Conservation (phyloP, 2,329 filamentous ascomycete genomes). For the Trichophyton verrucosum region DNA sequence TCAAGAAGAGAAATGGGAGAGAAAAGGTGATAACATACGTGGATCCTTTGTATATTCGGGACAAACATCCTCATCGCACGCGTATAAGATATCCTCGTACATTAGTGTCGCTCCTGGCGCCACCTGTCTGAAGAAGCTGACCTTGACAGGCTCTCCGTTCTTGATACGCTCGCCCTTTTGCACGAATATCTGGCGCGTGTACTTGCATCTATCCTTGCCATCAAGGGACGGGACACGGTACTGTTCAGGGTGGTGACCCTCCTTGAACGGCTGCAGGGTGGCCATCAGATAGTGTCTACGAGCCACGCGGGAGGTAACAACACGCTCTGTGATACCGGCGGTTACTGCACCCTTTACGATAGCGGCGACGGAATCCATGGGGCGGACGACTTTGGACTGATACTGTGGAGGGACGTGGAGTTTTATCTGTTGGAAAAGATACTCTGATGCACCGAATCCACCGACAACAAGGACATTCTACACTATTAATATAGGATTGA, state of each 20-base stretch:
- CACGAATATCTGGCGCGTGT: slow-evolving; percentile 94
- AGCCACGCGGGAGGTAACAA: slow-evolving; percentile 92
- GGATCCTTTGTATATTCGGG: slow-evolving; percentile 99
- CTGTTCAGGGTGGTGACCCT: slow-evolving; percentile 94
- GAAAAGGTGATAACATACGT: slow-evolving; percentile 51
- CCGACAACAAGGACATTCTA: slow-evolving; percentile 90
- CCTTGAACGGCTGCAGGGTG: slow-evolving; percentile 95
- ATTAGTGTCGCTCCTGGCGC: slow-evolving; percentile 93
- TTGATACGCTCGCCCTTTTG: slow-evolving; percentile 98
- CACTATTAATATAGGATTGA: background rate
- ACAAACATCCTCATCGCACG: slow-evolving; percentile 94
- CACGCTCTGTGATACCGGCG: slow-evolving; percentile 90
- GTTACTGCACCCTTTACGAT: slow-evolving; percentile 98
- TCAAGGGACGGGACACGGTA: slow-evolving; percentile 95
- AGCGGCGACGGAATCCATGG: slow-evolving; percentile 96
- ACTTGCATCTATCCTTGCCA: slow-evolving; percentile 96
- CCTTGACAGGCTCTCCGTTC: slow-evolving; percentile 97
- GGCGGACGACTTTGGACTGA: slow-evolving; percentile 93
- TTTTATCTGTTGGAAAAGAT: slow-evolving; percentile 98
- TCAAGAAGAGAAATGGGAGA: background rate
- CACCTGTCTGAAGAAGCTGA: slow-evolving; percentile 96
- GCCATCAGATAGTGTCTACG: slow-evolving; percentile 98
- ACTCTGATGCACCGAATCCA: slow-evolving; percentile 96
- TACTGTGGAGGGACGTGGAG: slow-evolving; percentile 96
- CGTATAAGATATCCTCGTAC: slow-evolving; percentile 98